A percentile compares a stretch with the other conserved stretches of the same genome.
These are phyloP conservation scores for Orbilia oligospora DNA, from an alignment of 2,329 filamentous ascomycete genomes.

Conservation along the genomic window DNA sequence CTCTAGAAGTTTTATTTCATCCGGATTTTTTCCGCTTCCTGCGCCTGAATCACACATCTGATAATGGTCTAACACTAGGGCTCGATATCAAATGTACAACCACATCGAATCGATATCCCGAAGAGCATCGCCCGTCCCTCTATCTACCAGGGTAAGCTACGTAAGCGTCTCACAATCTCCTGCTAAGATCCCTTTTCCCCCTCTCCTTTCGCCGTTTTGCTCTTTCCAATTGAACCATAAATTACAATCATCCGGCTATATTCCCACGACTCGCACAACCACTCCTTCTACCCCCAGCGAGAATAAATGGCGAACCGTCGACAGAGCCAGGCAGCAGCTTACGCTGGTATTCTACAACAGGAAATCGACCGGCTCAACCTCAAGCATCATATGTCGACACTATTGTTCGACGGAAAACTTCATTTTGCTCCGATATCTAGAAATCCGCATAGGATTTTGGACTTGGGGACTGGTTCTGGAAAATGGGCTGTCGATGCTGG, in stretches of 20 bases:
- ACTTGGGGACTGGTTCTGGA: slow-evolving; percentile 68
- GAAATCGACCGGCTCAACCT: slow-evolving; percentile 60
- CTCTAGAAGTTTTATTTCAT: slow-evolving; percentile 20
- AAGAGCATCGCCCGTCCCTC: slow-evolving; percentile 51
- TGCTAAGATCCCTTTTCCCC: background rate
- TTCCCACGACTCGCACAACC: slow-evolving; percentile 35
- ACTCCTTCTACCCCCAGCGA: slow-evolving; percentile 1
- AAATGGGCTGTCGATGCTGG: slow-evolving; percentile 70
- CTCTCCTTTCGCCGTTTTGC: slow-evolving; percentile 6
- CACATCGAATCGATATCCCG: slow-evolving; percentile 55
- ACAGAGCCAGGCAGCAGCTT: slow-evolving; percentile 50
- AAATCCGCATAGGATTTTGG: slow-evolving; percentile 67
- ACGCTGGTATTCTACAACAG: slow-evolving; percentile 52
- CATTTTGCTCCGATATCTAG: slow-evolving; percentile 58
- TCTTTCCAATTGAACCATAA: slow-evolving; percentile 47
- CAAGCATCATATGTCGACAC: slow-evolving; percentile 54
- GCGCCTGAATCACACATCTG: slow-evolving; percentile 13
- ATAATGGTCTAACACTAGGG: slow-evolving; percentile 50
- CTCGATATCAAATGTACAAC: slow-evolving; percentile 57
- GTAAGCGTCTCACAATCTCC: slow-evolving; percentile 34
- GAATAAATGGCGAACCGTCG: slow-evolving; percentile 41
- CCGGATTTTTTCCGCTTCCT: slow-evolving; percentile 46
- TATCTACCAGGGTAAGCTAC: slow-evolving; percentile 58
- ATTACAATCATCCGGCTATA: slow-evolving; percentile 55
- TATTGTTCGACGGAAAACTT: slow-evolving; percentile 60